Conservation (phyloP, 1,139 yeast genomes). For the Suhomyces kunorum region DNA sequence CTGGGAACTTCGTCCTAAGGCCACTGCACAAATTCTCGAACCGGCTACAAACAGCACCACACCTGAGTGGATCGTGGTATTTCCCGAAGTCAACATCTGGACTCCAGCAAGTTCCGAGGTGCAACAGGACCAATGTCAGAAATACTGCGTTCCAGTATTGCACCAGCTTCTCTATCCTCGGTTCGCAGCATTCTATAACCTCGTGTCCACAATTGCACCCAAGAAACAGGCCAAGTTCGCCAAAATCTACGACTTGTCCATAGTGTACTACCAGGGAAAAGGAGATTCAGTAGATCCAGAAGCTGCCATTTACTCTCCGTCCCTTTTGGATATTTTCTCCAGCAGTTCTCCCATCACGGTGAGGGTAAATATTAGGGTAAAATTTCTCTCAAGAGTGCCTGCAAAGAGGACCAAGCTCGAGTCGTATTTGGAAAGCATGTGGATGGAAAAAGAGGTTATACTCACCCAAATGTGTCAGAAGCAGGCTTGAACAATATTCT, state of each 20-base stretch:
- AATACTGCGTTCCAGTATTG: conserved; percentile 54
- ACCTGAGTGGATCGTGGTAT: conserved; percentile 58
- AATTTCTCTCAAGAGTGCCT: conserved; percentile 52
- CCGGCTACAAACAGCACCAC: conserved; percentile 27
- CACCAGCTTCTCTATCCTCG: conserved; percentile 66
- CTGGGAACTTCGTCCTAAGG: conserved; percentile 53
- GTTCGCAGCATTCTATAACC: conserved; percentile 52
- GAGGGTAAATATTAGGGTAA: conserved; percentile 50
- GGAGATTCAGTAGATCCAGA: conserved; percentile 9
- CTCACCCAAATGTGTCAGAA: background rate
- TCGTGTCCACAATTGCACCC: conserved; percentile 46
- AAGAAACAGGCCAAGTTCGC: conserved; percentile 34
- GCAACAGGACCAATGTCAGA: conserved; percentile 52
- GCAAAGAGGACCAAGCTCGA: conserved; percentile 55
- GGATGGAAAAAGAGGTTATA: conserved; percentile 55
- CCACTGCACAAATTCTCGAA: conserved; percentile 28
- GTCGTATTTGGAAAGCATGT: conserved; percentile 67
- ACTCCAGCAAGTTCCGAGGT: conserved; percentile 46
- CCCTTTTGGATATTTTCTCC: conserved; percentile 56
- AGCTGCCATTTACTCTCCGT: conserved; percentile 39
- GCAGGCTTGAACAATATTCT: too few relatives aligned
- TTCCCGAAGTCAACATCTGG: conserved; percentile 75
- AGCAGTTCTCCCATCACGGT: conserved; percentile 43
- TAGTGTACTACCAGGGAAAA: conserved; percentile 40
- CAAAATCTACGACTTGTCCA: conserved; percentile 54